Conservation (phyloP, 805 yeast genomes). For the Barnettozyma botsteinii region DNA sequence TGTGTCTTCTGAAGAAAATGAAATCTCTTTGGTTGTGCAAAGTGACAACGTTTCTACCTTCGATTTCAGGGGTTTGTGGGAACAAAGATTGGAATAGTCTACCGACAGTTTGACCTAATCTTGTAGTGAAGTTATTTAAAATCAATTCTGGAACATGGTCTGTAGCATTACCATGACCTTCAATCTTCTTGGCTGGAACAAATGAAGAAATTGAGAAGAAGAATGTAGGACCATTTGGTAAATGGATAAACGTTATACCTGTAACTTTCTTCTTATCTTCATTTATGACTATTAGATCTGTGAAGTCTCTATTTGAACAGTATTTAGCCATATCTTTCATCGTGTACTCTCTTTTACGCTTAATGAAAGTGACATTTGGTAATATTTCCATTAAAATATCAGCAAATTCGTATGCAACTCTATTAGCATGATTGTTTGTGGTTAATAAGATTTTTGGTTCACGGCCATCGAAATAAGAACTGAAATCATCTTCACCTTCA, state of each 20-base stretch:
- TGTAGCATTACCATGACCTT: slow-evolving; percentile 89
- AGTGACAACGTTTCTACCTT: slow-evolving; percentile 94
- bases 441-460: slow-evolving; percentile 84
- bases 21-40: slow-evolving; percentile 95
- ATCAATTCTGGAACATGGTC: slow-evolving; percentile 89
- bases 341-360: slow-evolving; percentile 76
- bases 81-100: slow-evolving; percentile 85
- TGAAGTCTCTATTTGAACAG: slow-evolving; percentile 77
- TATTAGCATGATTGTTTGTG: slow-evolving; percentile 81
- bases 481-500: slow-evolving; percentile 27
- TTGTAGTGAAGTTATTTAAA: slow-evolving; percentile 85
- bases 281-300: slow-evolving; percentile 83
- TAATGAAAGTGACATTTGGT: slow-evolving; percentile 82
- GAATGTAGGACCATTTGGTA: slow-evolving; percentile 94
- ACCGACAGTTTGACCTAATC: slow-evolving; percentile 91
- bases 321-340: slow-evolving; percentile 84
- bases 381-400: slow-evolving; percentile 77
- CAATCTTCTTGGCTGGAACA: slow-evolving; percentile 65
- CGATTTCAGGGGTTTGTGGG: slow-evolving; percentile 89
- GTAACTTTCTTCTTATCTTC: slow-evolving; percentile 91
- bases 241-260: slow-evolving; percentile 87
- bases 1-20: slow-evolving; percentile 91
- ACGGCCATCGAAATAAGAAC: slow-evolving; percentile 25
- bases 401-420: slow-evolving; percentile 85
- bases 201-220: slow-evolving; percentile 81